Evolutionary conservation across 176 grass and related monocot genomes (phyloP).

Genomic region (Sorghum bicolor): DNA sequence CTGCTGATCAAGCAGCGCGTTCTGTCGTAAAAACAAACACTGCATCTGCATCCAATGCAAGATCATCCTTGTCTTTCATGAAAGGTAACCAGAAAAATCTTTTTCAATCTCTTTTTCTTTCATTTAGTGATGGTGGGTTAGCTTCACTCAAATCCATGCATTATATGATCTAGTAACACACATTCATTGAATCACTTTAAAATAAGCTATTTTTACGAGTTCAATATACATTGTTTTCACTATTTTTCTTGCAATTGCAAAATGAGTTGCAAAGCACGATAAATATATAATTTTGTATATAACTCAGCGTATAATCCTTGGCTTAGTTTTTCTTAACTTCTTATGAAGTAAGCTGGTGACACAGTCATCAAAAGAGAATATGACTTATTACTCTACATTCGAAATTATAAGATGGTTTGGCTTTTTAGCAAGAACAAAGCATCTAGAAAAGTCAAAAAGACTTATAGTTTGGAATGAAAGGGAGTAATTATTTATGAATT

Average conservation of each 20-base stretch:
- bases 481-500: too few species aligned
- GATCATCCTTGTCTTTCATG: constrained; percentile 71
- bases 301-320: not conserved
- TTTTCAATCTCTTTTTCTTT: not conserved
- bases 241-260: too few species aligned
- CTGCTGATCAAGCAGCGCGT: not conserved
- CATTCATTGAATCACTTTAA: too few species aligned
- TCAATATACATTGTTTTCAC: too few species aligned
- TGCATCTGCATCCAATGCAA: constrained; percentile 36
- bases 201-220: too few species aligned
- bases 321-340: not conserved
- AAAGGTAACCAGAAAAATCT: constrained; percentile 36
- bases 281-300: not conserved
- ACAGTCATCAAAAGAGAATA: not conserved
- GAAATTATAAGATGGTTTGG: too few species aligned
- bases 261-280: not conserved
- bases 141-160: not conserved
- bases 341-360: not conserved
- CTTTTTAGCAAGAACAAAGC: too few species aligned
- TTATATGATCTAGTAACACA: too few species aligned
- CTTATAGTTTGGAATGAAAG: too few species aligned
- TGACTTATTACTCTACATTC: not conserved
- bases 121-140: not conserved
- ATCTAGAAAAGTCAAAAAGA: too few species aligned
- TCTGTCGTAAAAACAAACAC: constrained; percentile 27